Conservation (phyloP, 345 rosid genomes). For the Lenwebbia sp. region DNA sequence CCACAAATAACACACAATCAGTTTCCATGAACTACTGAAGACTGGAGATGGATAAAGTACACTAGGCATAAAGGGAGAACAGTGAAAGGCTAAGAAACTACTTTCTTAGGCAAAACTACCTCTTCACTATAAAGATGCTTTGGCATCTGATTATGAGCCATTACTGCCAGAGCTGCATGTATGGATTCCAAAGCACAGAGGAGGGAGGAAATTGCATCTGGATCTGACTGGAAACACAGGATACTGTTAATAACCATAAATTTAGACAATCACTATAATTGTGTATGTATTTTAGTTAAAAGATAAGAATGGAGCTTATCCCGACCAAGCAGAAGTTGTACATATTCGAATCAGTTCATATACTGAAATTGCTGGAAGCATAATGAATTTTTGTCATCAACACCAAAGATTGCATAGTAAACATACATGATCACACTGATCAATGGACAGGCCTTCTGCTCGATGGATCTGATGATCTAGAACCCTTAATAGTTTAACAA, state of each 20-base stretch:
- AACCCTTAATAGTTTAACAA: slow-evolving; percentile 55
- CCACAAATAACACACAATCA: slow-evolving; percentile 4
- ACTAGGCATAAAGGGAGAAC: not conserved
- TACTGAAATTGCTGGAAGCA: not conserved
- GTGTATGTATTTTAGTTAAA: not conserved
- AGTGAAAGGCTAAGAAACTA: not conserved
- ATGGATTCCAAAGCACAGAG: slow-evolving; percentile 93
- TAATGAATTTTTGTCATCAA: not conserved
- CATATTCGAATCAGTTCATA: not conserved
- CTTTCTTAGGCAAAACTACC: slow-evolving; percentile 23
- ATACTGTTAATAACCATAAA: not conserved
- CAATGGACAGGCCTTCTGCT: slow-evolving; percentile 84
- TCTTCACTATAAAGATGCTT: slow-evolving; percentile 94
- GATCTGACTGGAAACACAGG: slow-evolving; percentile 53
- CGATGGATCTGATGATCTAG: slow-evolving; percentile 97
- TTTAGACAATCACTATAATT: not conserved
- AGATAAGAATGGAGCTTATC: not conserved
- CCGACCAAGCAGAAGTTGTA: not conserved
- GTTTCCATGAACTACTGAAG: not conserved
- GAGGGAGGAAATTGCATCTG: slow-evolving; percentile 49
- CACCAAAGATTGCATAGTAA: not conserved
- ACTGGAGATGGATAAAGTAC: not conserved
- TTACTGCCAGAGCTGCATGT: slow-evolving; percentile 84
- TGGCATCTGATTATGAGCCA: slow-evolving; percentile 89
- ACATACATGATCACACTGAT: slow-evolving; percentile 68